Percentiles rank a stretch among this genome's conserved stretches.
phyloP scores from a whole-genome alignment of 1,284 basidiomycete species.

The Grifola frondosa region DNA sequence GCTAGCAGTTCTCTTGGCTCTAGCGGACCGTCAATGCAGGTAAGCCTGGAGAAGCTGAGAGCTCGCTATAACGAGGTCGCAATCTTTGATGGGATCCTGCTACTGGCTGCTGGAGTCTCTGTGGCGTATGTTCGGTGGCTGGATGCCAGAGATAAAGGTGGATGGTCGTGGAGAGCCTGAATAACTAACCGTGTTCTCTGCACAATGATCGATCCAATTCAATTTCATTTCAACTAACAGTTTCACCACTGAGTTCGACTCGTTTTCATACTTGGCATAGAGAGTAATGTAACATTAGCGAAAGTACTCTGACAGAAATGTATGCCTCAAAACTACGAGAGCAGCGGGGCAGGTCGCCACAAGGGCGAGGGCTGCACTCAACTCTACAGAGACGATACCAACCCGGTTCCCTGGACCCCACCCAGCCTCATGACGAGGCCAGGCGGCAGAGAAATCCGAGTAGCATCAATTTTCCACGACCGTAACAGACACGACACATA shows the following conservation, averaged over 20 bases:
- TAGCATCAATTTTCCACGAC: slow-evolving; percentile 30
- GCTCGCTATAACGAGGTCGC: slow-evolving; percentile 40
- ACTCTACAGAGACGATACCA: slow-evolving; percentile 53
- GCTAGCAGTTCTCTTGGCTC: neutral
- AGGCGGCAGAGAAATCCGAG: slow-evolving; percentile 17
- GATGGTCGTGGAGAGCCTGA: slow-evolving; percentile 42
- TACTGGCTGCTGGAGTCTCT: slow-evolving; percentile 39
- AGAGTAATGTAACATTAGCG: too few relatives aligned
- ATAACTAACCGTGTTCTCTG: slow-evolving; percentile 2
- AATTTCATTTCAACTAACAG: too few relatives aligned
- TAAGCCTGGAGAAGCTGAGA: slow-evolving; percentile 23
- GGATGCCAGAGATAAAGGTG: slow-evolving; percentile 42
- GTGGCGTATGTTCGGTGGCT: slow-evolving; percentile 44
- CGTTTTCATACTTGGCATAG: too few relatives aligned
- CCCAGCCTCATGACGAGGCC: slow-evolving; percentile 32
- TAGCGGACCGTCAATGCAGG: slow-evolving; percentile 5
- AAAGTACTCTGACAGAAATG: slow-evolving; percentile 33
- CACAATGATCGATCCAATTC: too few relatives aligned
- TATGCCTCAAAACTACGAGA: slow-evolving; percentile 62
- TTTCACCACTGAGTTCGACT: too few relatives aligned
- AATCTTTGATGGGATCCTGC: slow-evolving; percentile 38
- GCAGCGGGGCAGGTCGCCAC: slow-evolving; percentile 29
- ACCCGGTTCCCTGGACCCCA: slow-evolving; percentile 39
- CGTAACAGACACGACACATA: slow-evolving; percentile 46
- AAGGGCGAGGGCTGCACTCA: slow-evolving; percentile 40